phyloP scores from a whole-genome alignment of 169 alveolate species.

The Cryptosporidium meleagridis region DNA sequence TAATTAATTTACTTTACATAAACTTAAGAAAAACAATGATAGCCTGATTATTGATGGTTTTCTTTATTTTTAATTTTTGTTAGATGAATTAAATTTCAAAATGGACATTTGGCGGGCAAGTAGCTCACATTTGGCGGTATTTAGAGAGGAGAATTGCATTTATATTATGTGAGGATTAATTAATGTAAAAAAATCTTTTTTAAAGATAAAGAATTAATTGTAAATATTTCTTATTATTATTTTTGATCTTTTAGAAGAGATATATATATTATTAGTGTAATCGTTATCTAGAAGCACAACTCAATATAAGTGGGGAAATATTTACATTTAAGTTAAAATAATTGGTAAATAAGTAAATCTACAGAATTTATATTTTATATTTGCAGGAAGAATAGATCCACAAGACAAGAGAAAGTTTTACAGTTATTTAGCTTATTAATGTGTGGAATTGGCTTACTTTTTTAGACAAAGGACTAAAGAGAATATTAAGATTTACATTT shows the following conservation, averaged over 20 bases:
- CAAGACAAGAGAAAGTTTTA: background rate
- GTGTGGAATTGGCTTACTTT: background rate
- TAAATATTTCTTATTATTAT: background rate
- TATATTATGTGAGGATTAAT: slow-evolving; percentile 8
- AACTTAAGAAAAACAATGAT: too few species aligned
- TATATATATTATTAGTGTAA: too few species aligned
- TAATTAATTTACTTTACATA: too few species aligned
- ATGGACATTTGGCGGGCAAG: slow-evolving; percentile 36
- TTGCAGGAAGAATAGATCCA: background rate
- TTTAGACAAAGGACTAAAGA: too few species aligned
- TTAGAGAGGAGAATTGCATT: slow-evolving; percentile 57
- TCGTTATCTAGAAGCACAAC: too few species aligned
- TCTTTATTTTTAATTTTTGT: background rate
- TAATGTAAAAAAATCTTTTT: background rate
- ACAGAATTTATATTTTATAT: background rate
- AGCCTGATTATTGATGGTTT: too few species aligned
- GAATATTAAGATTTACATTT: background rate
- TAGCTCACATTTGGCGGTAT: slow-evolving; percentile 36
- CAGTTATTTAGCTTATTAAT: too few species aligned
- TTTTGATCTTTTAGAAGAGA: background rate
- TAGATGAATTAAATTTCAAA: background rate
- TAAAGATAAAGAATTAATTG: background rate
- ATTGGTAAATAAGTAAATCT: background rate
- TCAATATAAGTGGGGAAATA: background rate
- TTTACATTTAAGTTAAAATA: too few species aligned